Conservation (phyloP, 176 grass and related monocot genomes). For the Eragrostis curvula region DNA sequence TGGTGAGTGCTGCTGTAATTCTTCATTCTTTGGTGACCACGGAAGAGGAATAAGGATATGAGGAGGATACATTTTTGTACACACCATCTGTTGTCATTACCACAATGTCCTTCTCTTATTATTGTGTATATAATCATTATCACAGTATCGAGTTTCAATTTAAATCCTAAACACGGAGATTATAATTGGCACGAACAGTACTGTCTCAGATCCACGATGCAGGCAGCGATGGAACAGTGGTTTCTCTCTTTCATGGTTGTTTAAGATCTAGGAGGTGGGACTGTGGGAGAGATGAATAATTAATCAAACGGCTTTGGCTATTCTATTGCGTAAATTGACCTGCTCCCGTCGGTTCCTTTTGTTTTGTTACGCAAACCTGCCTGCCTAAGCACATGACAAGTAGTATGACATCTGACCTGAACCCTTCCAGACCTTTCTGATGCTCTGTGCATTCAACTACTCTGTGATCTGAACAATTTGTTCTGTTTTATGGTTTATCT, state of each 20-base stretch:
- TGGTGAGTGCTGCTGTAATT: neutral
- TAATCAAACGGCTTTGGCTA: neutral
- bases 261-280: conserved; percentile 37
- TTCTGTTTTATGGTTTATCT: no score
- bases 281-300: no score
- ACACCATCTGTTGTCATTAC: neutral
- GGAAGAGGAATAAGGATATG: neutral
- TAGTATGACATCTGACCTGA: neutral
- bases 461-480: neutral
- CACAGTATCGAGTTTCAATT: no score
- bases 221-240: neutral
- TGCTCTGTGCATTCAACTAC: neutral
- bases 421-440: neutral
- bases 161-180: neutral
- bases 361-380: neutral
- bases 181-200: no score
- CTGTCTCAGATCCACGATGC: neutral
- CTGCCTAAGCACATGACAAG: neutral
- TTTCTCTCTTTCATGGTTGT: neutral
- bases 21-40: neutral
- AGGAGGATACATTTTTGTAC: neutral
- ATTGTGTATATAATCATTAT: neutral
- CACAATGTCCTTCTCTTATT: neutral
- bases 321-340: neutral
- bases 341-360: neutral